A percentile compares a stretch with the other conserved stretches of the same genome.
These are phyloP conservation scores for Microascus cirrosus DNA, from an alignment of 2,329 filamentous ascomycete species.

Conservation along the genomic window DNA sequence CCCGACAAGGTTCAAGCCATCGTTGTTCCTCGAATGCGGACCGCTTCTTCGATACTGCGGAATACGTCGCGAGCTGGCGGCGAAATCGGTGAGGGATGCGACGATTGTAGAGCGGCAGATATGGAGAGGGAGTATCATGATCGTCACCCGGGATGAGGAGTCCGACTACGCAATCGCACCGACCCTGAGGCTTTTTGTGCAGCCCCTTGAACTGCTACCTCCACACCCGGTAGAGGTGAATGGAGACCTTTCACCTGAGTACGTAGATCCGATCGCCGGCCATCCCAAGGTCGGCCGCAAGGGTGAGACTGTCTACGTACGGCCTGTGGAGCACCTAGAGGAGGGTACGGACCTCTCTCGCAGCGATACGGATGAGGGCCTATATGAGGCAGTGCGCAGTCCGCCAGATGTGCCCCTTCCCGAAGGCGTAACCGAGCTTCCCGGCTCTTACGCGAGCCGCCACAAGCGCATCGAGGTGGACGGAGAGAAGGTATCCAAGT, in stretches of 20 bases:
- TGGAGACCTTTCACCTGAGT: constrained; percentile 63
- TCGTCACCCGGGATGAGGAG: constrained; percentile 75
- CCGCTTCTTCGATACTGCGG: constrained; percentile 86
- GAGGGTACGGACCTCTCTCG: constrained; percentile 68
- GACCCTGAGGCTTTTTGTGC: constrained; percentile 72
- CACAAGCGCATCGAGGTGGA: constrained; percentile 47
- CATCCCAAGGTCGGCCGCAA: constrained; percentile 76
- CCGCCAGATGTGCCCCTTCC: constrained; percentile 32
- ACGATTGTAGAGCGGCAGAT: constrained; percentile 52
- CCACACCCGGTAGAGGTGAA: constrained; percentile 60
- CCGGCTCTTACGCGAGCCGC: constrained; percentile 42
- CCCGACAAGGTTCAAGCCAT: constrained; percentile 69
- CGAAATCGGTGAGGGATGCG: constrained; percentile 22
- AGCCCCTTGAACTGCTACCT: constrained; percentile 72
- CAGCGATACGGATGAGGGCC: constrained; percentile 67
- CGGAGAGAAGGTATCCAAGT: constrained; percentile 71
- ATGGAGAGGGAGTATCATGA: constrained; percentile 92
- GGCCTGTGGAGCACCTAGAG: constrained; percentile 76
- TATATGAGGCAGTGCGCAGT: constrained; percentile 62
- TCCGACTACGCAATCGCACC: constrained; percentile 76
- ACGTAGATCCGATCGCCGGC: constrained; percentile 81
- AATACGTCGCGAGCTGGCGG: constrained; percentile 51
- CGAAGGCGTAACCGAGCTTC: constrained; percentile 32
- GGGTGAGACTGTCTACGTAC: constrained; percentile 78
- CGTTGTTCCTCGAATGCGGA: constrained; percentile 78